Percentiles rank a stretch among this genome's conserved stretches.
phyloP scores from a whole-genome alignment of 768 basidiomycete genomes.

The Auriscalpium microsporum region DNA sequence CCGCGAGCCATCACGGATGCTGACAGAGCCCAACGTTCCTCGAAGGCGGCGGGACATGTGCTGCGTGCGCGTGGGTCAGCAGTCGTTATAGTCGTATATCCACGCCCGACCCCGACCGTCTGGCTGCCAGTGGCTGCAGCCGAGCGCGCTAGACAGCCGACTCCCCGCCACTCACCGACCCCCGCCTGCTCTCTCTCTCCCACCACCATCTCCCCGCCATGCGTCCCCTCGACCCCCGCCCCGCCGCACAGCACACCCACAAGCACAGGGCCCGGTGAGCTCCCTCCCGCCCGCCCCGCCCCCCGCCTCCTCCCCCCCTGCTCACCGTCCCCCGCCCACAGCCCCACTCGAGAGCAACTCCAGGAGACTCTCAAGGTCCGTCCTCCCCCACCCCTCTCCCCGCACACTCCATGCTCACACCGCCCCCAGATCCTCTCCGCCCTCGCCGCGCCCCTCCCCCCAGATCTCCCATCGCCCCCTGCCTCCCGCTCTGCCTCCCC shows the following conservation, averaged over 20 bases:
- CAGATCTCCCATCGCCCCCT: slow-evolving; percentile 37
- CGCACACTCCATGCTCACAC: slow-evolving; percentile 5
- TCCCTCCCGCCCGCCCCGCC: not conserved
- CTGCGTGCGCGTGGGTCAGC: too few species aligned
- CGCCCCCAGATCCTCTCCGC: slow-evolving; percentile 23
- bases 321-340: not conserved
- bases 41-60: too few species aligned
- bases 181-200: slow-evolving; percentile 20
- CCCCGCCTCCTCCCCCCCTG: not conserved
- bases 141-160: too few species aligned
- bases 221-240: not conserved
- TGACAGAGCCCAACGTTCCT: too few species aligned
- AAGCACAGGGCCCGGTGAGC: too few species aligned
- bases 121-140: too few species aligned
- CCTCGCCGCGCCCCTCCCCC: slow-evolving; percentile 34
- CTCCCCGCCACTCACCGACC: slow-evolving; percentile 13
- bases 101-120: too few species aligned
- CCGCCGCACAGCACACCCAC: not conserved
- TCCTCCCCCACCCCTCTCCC: not conserved
- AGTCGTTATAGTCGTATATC: too few species aligned
- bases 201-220: slow-evolving; percentile 9
- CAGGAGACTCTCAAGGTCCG: slow-evolving; percentile 33
- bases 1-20: too few species aligned
- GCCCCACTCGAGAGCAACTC: slow-evolving; percentile 20
- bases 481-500: slow-evolving; percentile 36